Base-by-base conservation (phyloP, 192 early-diverging fungal genomes). In the Backusella morwellensis region DNA sequence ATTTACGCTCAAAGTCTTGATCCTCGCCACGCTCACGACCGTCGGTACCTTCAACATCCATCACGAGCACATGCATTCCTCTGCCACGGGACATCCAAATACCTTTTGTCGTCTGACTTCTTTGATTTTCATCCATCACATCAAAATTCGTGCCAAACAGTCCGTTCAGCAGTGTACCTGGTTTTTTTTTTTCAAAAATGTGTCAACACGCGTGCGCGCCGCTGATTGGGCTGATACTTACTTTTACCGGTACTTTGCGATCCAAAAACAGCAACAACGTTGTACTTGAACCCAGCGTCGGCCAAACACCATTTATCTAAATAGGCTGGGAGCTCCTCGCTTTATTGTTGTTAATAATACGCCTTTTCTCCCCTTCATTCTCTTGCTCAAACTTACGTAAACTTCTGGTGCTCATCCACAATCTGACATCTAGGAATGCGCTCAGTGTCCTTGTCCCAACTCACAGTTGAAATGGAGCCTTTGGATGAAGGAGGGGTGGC, bases 41-140 rank as follows among this genome's bases (percentile, higher is more conserved):
- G 78, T 99, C 98, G 0, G 97, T 98, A 75, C 98, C 98, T 81
- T 99, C 98, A 6, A 99, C 98, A 85, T 99, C 98, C 88, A 99
- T 90, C 34, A 99, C 94, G 17, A 99, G 85, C 29, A 97, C 89
- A 66, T 89, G 87, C 88, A 91, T 90, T 63, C 91, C 91, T 42
- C 86, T 84, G n/a, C 92, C 93, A 79, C 94, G 93, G 78, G 91
- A 91, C 35, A 93, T 92, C 98, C 98, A 99, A 84, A 99, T 99
- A 72, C 96, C 97, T 77, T 98, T 97, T 50, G 98, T 99, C 15
- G 98, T 99, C 81, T 98, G 97, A 80, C 90, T 88, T 63, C 97
- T 87, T 66, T 89, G 81, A 15, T 77, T 80, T 81, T 96, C 97
- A 79, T 91, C 89, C 98, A 99, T 99, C 29, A 97, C 97, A 79